These are phyloP conservation scores for Tuber brumale DNA, from an alignment of 495 filamentous ascomycete genomes.

Conservation along the genomic window DNA sequence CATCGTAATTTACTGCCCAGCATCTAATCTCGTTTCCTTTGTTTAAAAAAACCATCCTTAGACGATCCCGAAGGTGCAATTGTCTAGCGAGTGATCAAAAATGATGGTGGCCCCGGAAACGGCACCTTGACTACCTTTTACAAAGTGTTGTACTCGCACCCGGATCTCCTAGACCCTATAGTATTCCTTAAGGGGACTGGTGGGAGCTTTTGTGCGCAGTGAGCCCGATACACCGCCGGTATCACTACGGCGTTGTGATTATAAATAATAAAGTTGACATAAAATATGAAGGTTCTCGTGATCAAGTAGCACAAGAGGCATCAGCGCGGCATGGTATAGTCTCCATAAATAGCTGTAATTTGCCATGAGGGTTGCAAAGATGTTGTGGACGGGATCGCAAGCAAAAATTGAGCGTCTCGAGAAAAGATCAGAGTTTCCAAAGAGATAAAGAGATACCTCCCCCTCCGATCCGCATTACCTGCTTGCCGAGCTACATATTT, in stretches of 20 bases:
- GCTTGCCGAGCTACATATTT: background rate
- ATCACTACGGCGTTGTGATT: background rate
- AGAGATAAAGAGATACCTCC: background rate
- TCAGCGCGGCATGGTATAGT: background rate
- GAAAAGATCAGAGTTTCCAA: background rate
- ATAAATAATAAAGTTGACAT: background rate
- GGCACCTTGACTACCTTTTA: background rate
- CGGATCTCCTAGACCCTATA: background rate
- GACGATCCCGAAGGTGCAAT: background rate
- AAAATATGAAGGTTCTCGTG: background rate
- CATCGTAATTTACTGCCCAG: background rate
- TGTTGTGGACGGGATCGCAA: background rate
- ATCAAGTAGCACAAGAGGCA: background rate
- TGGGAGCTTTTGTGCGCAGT: background rate
- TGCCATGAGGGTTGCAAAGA: background rate
- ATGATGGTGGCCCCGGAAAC: background rate
- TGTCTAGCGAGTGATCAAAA: background rate
- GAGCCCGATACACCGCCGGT: background rate
- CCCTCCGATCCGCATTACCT: background rate
- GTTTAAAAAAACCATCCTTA: background rate
- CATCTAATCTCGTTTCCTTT: background rate
- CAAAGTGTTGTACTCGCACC: background rate
- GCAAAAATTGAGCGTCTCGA: background rate
- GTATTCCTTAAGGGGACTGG: background rate
- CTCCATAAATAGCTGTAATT: background rate